These are phyloP conservation scores for Linum lewisii DNA, from an alignment of 345 rosid genomes.

Conservation along the genomic window DNA sequence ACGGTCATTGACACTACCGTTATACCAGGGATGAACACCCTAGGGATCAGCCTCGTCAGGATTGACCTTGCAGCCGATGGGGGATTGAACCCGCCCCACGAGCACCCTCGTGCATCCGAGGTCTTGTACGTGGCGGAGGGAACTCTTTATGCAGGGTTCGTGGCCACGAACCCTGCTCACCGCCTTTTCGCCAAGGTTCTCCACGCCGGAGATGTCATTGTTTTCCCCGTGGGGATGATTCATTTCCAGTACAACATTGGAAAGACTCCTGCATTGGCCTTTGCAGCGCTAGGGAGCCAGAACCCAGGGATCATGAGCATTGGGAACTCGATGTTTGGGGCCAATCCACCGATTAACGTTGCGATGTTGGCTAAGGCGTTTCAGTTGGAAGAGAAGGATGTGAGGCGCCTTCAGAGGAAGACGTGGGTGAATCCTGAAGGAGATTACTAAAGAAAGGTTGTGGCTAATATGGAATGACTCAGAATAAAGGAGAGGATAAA, in stretches of 20 bases:
- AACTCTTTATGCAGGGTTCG: neutral
- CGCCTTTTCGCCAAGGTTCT: neutral
- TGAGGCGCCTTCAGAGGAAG: neutral
- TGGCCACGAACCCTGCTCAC: neutral
- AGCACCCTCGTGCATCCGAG: neutral
- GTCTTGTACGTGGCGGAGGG: neutral
- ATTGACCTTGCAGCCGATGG: neutral
- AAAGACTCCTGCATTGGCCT: neutral
- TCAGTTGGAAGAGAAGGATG: neutral
- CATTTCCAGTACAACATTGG: neutral
- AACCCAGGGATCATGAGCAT: neutral
- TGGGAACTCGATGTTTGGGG: neutral
- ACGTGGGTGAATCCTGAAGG: neutral
- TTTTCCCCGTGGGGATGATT: neutral
- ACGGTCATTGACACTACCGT: neutral
- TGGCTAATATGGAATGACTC: too few species aligned
- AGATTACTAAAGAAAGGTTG: too few species aligned
- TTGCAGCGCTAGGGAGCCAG: neutral
- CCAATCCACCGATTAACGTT: neutral
- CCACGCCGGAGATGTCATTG: neutral
- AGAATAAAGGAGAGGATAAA: too few species aligned
- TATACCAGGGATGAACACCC: neutral
- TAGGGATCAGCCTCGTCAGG: neutral
- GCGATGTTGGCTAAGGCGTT: neutral
- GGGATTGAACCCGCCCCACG: neutral